These are phyloP conservation scores for Nepenthes mirabilis DNA, from an alignment of 148 eudicot genomes.

Conservation along the genomic window DNA sequence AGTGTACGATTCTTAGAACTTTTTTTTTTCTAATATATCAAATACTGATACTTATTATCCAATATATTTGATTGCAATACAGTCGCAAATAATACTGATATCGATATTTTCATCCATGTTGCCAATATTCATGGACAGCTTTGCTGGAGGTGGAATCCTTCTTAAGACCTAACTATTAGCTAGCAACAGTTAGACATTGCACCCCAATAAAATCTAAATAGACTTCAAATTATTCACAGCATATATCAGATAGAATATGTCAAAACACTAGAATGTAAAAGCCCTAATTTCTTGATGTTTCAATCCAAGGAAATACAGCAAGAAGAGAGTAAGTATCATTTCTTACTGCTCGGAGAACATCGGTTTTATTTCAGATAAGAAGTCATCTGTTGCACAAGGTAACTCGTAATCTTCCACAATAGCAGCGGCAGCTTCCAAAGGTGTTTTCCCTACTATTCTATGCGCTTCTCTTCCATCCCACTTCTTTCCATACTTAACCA, in stretches of 20 bases:
- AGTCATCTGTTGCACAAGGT: conserved; percentile 52
- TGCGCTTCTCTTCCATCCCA: conserved; percentile 73
- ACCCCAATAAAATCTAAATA: no score
- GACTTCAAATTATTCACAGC: no score
- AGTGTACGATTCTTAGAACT: no score
- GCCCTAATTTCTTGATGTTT: not conserved
- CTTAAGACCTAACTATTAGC: no score
- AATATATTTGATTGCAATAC: no score
- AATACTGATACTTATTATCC: no score
- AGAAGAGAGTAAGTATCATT: conserved; percentile 12
- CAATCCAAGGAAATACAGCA: conserved; percentile 5
- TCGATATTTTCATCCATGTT: no score
- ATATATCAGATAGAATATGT: not conserved
- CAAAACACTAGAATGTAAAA: conserved; percentile 1
- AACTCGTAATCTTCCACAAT: conserved; percentile 73
- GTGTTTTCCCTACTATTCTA: conserved; percentile 60
- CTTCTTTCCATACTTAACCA: conserved; percentile 70
- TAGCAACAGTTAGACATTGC: no score
- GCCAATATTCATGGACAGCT: no score
- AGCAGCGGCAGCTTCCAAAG: conserved; percentile 61
- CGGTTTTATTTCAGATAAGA: conserved; percentile 49
- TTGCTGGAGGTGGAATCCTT: no score
- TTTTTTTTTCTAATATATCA: no score
- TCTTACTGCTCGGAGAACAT: conserved; percentile 47
- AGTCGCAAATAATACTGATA: no score